Evolutionary conservation across 441 rosid genomes (phyloP), one percentile per base, ranked within the genome.

Genomic region (Erysimum cheiri): DNA sequence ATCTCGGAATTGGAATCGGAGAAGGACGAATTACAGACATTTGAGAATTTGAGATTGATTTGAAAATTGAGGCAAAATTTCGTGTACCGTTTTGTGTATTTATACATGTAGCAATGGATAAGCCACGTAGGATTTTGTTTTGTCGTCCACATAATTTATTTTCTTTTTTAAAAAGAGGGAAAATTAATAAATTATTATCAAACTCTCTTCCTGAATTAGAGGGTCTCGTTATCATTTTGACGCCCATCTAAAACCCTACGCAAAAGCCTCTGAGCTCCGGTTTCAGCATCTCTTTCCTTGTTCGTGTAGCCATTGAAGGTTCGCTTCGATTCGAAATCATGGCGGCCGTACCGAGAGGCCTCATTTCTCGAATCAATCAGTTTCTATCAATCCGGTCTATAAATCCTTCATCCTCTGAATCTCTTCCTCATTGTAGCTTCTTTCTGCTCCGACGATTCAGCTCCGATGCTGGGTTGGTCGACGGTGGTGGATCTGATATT

Each of bases 331-430:
- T 43, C 15, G 11, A 19, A 59, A 69, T 46, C 76, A 90, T 92
- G 91, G 74, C 88, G 78, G 87, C 85, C 81, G 47, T 85, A 67
- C 78, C 88, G 67, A 85, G 93, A 86, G 92, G 91, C 82, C 74
- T 92, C 77, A 33, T 87, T 79, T 83, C 83, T 78, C 86, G 87
- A 54, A 72, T 92, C 82, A 84, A 74, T 50, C 80, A 73, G 32
- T 72, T 80, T 40, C 63, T 84, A 33, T 57, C 80, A 0, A 31
- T 69, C 60, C 49, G 48, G 32, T 69, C 78, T 14, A 9, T 72
- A 9, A 13, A 80, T 9, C 48, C 67, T 28, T 6, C 70, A 3
- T 31, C 70, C n/a, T 41, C 79, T 6, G 36, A 68, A 72, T 48
- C 68, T 14, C 61, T 48, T 31, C 72, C 75, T 4, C 71, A 59